Conservation (phyloP, 148 eudicot species). For the Rhododendron mucronatum region DNA sequence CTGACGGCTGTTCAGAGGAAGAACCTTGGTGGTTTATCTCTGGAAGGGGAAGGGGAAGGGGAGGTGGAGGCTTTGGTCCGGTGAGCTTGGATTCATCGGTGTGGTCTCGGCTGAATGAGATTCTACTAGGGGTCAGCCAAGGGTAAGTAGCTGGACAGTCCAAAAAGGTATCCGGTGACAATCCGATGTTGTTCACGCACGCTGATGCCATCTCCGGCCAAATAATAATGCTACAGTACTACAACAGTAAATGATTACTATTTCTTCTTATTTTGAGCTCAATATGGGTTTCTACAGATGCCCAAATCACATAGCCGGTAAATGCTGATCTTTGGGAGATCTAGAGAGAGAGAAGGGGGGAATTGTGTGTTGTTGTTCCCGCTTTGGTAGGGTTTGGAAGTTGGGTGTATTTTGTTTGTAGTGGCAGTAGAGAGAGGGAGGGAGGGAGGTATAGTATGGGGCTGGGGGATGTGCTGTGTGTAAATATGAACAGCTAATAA, state of each 20-base stretch:
- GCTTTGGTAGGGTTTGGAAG: constrained; percentile 6
- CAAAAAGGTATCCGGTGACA: constrained; percentile 41
- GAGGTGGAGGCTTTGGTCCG: neutral
- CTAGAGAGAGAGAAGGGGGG: neutral
- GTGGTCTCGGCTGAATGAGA: constrained; percentile 32
- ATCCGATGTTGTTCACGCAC: constrained; percentile 51
- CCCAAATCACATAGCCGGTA: neutral
- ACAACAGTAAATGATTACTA: neutral
- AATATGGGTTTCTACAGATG: neutral
- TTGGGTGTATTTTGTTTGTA: neutral
- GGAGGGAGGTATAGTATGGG: neutral
- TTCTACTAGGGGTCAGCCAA: constrained; percentile 49
- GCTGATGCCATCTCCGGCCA: constrained; percentile 65
- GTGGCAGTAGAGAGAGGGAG: neutral
- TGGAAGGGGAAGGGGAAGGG: neutral
- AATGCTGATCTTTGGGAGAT: neutral
- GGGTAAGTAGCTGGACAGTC: constrained; percentile 42
- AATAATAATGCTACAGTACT: constrained; percentile 21
- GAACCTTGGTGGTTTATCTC: neutral
- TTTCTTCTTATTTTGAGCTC: neutral
- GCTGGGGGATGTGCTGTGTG: neutral
- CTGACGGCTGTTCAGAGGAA: constrained; percentile 15
- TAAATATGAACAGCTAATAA: neutral
- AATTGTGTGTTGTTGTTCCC: neutral
- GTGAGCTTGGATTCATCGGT: constrained; percentile 20